phyloP scores from a whole-genome alignment of 2,329 filamentous ascomycete genomes.

The Arachnopeziza araneosa region DNA sequence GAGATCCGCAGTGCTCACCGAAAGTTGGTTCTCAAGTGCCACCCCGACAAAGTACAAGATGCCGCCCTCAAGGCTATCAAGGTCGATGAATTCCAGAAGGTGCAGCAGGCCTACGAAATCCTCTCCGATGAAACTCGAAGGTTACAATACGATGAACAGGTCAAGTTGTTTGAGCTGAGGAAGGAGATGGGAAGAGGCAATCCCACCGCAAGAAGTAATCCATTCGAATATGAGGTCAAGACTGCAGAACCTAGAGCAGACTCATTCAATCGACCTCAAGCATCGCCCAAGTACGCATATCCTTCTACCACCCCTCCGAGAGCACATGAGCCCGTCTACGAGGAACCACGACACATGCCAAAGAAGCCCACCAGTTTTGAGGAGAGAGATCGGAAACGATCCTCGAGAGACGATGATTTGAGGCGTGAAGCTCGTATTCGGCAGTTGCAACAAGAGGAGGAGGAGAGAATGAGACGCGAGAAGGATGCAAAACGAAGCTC shows the following conservation, averaged over 20 bases:
- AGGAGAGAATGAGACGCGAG: conserved; percentile 27
- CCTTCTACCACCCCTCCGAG: conserved; percentile 9
- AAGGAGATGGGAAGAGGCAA: conserved; percentile 39
- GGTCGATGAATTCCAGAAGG: conserved; percentile 82
- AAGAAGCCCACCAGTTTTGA: conserved; percentile 45
- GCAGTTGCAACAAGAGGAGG: conserved; percentile 30
- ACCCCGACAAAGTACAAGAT: conserved; percentile 82
- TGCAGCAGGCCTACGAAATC: conserved; percentile 89
- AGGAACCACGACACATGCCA: conserved; percentile 35
- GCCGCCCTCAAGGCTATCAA: conserved; percentile 65
- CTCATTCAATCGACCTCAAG: conserved; percentile 33
- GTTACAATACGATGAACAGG: conserved; percentile 70
- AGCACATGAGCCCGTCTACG: conserved; percentile 48
- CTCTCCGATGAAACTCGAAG: conserved; percentile 72
- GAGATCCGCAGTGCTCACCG: conserved; percentile 76
- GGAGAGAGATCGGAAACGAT: conserved; percentile 28
- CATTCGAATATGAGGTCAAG: conserved; percentile 41
- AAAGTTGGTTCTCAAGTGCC: conserved; percentile 81
- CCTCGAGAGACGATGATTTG: conserved; percentile 29
- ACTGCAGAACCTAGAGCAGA: conserved; percentile 45
- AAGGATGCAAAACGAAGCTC: conserved; percentile 29
- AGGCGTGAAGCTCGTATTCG: conserved; percentile 13
- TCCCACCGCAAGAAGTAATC: conserved; percentile 40
- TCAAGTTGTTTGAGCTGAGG: conserved; percentile 59
- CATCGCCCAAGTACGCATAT: conserved; percentile 25